A percentile compares a stretch with the other conserved stretches of the same genome.
These are phyloP conservation scores for Xylaria sp. DNA, from an alignment of 2,329 filamentous ascomycete species.

Conservation along the genomic window DNA sequence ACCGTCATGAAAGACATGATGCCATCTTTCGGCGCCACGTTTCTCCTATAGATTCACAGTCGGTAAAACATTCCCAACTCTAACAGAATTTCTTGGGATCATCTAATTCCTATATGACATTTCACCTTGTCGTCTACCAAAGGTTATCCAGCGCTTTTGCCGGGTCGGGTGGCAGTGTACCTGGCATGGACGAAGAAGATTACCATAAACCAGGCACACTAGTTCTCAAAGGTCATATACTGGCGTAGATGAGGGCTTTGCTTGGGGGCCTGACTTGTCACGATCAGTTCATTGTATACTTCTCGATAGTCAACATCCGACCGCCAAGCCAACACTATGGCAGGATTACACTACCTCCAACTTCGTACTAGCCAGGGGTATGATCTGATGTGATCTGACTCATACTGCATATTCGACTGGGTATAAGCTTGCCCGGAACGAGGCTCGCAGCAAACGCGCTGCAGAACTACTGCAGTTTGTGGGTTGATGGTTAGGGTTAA, in stretches of 20 bases:
- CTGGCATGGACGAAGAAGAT: background rate
- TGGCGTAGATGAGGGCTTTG: background rate
- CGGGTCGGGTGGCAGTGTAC: background rate
- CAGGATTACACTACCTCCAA: constrained; percentile 14
- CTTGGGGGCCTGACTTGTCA: background rate
- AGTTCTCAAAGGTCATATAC: background rate
- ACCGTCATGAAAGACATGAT: constrained; percentile 10
- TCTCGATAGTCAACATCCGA: constrained; percentile 10
- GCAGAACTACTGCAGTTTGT: constrained; percentile 4
- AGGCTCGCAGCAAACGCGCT: constrained; percentile 25
- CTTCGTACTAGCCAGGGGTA: constrained; percentile 2
- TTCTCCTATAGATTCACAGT: background rate
- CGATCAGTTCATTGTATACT: background rate
- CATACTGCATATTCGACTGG: background rate
- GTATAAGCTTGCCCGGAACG: constrained; percentile 14
- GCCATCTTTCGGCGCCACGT: constrained; percentile 23
- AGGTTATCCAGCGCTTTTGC: constrained; percentile 2
- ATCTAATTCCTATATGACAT: background rate
- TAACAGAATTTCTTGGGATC: background rate
- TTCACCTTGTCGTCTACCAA: background rate
- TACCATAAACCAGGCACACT: background rate
- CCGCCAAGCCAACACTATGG: background rate
- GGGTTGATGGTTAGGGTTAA: constrained; percentile 11
- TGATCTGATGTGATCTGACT: constrained; percentile 28
- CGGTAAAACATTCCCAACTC: constrained; percentile 21